These are phyloP conservation scores for Hyaloscypha hepaticicola DNA, from an alignment of 495 filamentous ascomycete genomes.

Conservation along the genomic window DNA sequence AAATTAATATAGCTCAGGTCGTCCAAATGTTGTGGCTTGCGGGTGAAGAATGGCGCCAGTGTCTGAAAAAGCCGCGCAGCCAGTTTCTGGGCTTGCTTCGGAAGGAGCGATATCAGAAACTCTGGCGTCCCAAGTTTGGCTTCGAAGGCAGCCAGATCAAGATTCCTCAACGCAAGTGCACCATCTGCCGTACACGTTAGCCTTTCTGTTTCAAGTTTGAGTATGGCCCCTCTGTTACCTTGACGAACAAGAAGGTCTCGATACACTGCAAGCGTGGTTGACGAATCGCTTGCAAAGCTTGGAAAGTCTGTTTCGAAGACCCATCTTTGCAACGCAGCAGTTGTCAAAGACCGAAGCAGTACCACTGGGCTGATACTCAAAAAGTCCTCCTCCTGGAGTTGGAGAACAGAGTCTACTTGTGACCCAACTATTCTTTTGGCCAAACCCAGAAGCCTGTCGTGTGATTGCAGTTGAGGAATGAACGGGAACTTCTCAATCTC, in stretches of 20 bases:
- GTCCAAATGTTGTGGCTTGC: background rate
- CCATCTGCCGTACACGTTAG: conserved; percentile 6
- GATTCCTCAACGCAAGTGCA: conserved; percentile 4
- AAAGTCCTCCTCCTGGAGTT: background rate
- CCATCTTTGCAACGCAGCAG: conserved; percentile 6
- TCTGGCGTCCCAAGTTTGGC: background rate
- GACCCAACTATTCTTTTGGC: background rate
- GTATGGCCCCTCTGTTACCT: background rate
- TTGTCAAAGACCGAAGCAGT: background rate
- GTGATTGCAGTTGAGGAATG: background rate
- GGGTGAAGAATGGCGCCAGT: conserved; percentile 14
- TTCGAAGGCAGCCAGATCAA: conserved; percentile 8
- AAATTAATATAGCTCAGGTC: conserved; percentile 12
- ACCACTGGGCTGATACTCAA: background rate
- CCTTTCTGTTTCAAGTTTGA: background rate
- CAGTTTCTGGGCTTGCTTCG: conserved; percentile 1
- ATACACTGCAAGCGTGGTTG: background rate
- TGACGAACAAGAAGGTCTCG: conserved; percentile 2
- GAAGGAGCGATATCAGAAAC: background rate
- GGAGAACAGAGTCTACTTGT: background rate
- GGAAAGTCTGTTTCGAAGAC: conserved; percentile 18
- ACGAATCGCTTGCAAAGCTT: background rate
- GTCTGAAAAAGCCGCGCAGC: conserved; percentile 2
- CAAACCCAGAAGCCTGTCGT: background rate
- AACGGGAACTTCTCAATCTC: background rate